These are phyloP conservation scores for Graphilbum ipis-grandicollis DNA, from an alignment of 2,329 filamentous ascomycete species.

Conservation along the genomic window DNA sequence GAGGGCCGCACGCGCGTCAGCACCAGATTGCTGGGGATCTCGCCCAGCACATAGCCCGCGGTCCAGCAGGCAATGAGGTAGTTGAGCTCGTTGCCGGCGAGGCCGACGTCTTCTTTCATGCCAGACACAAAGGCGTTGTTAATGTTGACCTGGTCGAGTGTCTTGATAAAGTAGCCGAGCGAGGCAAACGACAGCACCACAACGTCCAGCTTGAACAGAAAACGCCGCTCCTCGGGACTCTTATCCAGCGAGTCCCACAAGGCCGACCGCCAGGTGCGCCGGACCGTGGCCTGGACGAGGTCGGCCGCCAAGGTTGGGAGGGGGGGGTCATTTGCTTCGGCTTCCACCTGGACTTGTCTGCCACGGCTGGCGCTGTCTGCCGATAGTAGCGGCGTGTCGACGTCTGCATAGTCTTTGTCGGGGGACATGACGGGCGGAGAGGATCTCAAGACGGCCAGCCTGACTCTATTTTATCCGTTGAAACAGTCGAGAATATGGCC, in stretches of 20 bases:
- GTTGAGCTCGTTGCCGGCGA: conserved; percentile 23
- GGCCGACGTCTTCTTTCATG: conserved; percentile 23
- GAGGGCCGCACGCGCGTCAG: conserved; percentile 23
- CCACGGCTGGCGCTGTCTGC: too few species aligned
- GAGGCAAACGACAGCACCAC: conserved; percentile 20
- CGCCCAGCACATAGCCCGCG: conserved; percentile 21
- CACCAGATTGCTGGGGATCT: conserved; percentile 17
- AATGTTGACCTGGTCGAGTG: conserved; percentile 19
- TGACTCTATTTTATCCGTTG: too few species aligned
- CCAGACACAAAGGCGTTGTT: conserved; percentile 27
- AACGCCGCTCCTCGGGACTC: conserved; percentile 15
- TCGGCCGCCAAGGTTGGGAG: too few species aligned
- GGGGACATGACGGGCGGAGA: too few species aligned
- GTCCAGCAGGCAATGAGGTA: conserved; percentile 17
- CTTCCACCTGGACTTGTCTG: not conserved
- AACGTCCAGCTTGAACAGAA: conserved; percentile 18
- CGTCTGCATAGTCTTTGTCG: not conserved
- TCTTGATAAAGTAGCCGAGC: conserved; percentile 26
- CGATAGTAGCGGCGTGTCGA: not conserved
- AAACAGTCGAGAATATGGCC: too few species aligned
- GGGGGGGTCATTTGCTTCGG: not conserved
- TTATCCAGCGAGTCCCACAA: conserved; percentile 29
- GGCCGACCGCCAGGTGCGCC: conserved; percentile 25
- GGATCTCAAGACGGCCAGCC: too few species aligned
- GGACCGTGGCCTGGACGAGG: conserved; percentile 3